Base-by-base conservation (phyloP, 2,329 filamentous ascomycete species). In the Periconia macrospinosa region DNA sequence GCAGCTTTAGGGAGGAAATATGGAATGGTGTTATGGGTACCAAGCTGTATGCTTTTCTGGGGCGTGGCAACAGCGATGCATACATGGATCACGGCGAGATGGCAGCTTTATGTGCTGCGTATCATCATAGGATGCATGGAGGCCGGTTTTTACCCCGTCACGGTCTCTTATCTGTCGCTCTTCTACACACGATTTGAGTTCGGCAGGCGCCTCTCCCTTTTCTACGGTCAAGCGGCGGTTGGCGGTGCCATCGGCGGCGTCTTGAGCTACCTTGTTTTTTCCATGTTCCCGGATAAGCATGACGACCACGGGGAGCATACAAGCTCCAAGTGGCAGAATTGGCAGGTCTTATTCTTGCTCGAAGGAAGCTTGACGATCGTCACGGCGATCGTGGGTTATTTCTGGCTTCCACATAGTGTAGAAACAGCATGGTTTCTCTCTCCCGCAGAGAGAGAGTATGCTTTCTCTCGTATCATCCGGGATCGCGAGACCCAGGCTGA, bases 171-270 rank as follows among this genome's bases (percentile, higher is more conserved):
- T 58, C 75, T 86, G 27, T 81, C 81, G 17, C 72, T 82, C 48
- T 85, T 84, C 65, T 85, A 85, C 60, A 82, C 81, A 5, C 78
- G 80, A 43, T 84, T 78, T 66, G 82, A 85, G 57, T 83, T 85
- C 54, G 83, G 77, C 3, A 75, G 76, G 15, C 76, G 82, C 1
- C 67, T 85, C 17, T 81, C 76, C 3, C 67, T 84, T 41, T 85
- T 85, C 62, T 85, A 83, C 57, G 81, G 83, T 8, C 81, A 83
- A 65, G 81, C 79, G 52, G 81, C 81, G 1, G 74, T 85, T 8
- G 81, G 82, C 2, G 81, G 80, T 7, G 82, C 82, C 1, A 73
- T 86, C 33, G 82, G 81, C n/a, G 83, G 83, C 1, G 60, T 83
- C 2, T 68, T 85, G 35, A 79, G 78, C 49, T 83, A 77, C 63